Percentiles rank a stretch among this genome's conserved stretches.
These are phyloP conservation scores for Aspergillus wentii DNA, from an alignment of 495 filamentous ascomycete species.

Conservation along the genomic window DNA sequence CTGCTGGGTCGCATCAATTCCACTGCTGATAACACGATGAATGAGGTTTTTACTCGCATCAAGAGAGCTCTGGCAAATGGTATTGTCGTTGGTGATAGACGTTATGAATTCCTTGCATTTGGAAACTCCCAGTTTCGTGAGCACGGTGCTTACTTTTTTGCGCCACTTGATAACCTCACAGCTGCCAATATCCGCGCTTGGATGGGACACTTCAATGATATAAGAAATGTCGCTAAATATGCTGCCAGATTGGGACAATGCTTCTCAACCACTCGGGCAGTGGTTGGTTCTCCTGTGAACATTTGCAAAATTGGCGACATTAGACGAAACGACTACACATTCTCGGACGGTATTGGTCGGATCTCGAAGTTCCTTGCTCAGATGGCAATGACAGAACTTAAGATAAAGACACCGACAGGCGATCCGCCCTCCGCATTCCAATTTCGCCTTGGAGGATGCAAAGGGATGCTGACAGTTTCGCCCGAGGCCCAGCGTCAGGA, in stretches of 20 bases:
- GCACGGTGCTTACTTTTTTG: slow-evolving; percentile 87
- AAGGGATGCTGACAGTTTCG: slow-evolving; percentile 77
- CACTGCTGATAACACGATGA: slow-evolving; percentile 48
- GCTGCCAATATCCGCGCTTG: slow-evolving; percentile 74
- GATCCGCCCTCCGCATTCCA: slow-evolving; percentile 77
- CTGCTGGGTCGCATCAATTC: slow-evolving; percentile 55
- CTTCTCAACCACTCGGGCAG: slow-evolving; percentile 84
- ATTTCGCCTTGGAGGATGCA: slow-evolving; percentile 86
- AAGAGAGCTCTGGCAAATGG: slow-evolving; percentile 68
- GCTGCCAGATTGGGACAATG: slow-evolving; percentile 87
- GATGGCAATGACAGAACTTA: slow-evolving; percentile 61
- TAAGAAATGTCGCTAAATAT: slow-evolving; percentile 76
- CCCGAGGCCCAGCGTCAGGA: slow-evolving; percentile 55
- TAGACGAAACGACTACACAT: slow-evolving; percentile 57
- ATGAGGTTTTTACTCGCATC: slow-evolving; percentile 72
- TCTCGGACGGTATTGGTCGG: slow-evolving; percentile 93
- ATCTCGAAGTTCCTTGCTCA: slow-evolving; percentile 74
- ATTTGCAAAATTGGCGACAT: slow-evolving; percentile 57
- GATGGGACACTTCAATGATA: slow-evolving; percentile 86
- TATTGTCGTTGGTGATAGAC: slow-evolving; percentile 73
- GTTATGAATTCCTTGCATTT: slow-evolving; percentile 88
- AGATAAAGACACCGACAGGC: slow-evolving; percentile 38
- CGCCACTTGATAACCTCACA: slow-evolving; percentile 51
- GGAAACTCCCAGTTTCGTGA: slow-evolving; percentile 95
- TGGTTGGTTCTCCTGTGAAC: slow-evolving; percentile 37